These are phyloP conservation scores for Trichosanthes truncata DNA, from an alignment of 306 rosid genomes.

Conservation along the genomic window DNA sequence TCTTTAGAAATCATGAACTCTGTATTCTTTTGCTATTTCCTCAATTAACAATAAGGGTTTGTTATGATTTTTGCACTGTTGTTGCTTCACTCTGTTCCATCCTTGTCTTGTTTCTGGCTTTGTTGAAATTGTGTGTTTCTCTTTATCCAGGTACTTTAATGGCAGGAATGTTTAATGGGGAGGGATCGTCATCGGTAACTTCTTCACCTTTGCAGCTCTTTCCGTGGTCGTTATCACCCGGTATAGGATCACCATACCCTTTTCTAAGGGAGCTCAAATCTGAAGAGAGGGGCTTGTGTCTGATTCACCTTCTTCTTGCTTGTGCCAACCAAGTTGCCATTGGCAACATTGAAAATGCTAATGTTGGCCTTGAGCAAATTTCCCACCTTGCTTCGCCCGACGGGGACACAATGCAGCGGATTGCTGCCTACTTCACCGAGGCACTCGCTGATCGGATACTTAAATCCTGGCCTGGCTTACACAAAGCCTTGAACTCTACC, in stretches of 20 bases:
- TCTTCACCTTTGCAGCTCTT: constrained; percentile 23
- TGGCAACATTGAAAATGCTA: constrained; percentile 62
- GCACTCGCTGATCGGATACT: constrained; percentile 66
- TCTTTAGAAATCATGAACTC: not conserved
- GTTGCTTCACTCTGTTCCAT: not conserved
- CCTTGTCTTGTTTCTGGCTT: not conserved
- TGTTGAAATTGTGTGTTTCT: constrained; percentile 3
- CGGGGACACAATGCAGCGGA: constrained; percentile 59
- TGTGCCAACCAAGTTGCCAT: constrained; percentile 69
- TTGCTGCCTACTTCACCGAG: constrained; percentile 66
- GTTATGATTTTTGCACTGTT: not conserved
- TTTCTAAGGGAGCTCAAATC: constrained; percentile 42
- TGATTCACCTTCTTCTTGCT: constrained; percentile 43
- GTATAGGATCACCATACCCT: constrained; percentile 48
- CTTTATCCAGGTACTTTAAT: not conserved
- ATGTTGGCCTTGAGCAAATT: constrained; percentile 51
- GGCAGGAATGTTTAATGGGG: constrained; percentile 28
- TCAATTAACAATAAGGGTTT: not conserved
- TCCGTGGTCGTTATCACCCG: constrained; percentile 26
- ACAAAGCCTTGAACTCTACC: constrained; percentile 52
- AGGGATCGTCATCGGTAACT: constrained; percentile 32
- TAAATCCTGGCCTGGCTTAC: constrained; percentile 52
- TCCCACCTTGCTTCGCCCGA: constrained; percentile 61
- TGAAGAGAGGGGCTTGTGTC: constrained; percentile 43
- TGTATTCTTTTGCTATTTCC: not conserved